These are phyloP conservation scores for Capsaspora owczarzaki DNA, from an alignment of 78 protist genomes.

Conservation along the genomic window DNA sequence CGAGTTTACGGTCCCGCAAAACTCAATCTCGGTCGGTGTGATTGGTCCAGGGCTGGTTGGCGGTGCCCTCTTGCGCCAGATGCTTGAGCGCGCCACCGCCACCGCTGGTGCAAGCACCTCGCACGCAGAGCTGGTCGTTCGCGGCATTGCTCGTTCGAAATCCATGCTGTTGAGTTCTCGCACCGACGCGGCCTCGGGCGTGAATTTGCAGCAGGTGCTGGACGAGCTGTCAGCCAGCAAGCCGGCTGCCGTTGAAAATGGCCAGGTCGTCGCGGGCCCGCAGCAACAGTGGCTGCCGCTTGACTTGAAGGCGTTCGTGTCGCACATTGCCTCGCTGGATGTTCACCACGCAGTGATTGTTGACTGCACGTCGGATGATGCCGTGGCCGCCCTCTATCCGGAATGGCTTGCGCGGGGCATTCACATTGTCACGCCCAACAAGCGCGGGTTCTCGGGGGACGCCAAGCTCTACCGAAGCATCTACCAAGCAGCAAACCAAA, in stretches of 20 bases:
- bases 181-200: neutral
- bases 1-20: neutral
- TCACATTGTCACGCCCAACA: constrained; percentile 60
- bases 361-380: constrained; percentile 45
- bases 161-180: neutral
- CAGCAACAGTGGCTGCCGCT: too few relatives aligned
- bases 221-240: too few relatives aligned
- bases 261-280: neutral
- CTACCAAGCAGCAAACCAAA: too few relatives aligned
- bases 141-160: neutral
- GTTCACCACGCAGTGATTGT: constrained; percentile 33
- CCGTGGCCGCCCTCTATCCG: constrained; percentile 30
- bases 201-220: neutral
- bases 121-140: neutral
- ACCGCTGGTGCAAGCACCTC: too few relatives aligned
- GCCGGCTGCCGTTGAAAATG: neutral
- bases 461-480: constrained; percentile 13
- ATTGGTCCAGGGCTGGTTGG: neutral
- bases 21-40: neutral
- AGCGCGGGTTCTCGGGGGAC: constrained; percentile 37
- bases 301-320: neutral
- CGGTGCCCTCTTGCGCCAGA: neutral
- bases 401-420: constrained; percentile 33
- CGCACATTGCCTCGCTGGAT: neutral
- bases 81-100: neutral